phyloP scores from a whole-genome alignment of 129 eudicot genomes.

The Flaveria ramosissima region DNA sequence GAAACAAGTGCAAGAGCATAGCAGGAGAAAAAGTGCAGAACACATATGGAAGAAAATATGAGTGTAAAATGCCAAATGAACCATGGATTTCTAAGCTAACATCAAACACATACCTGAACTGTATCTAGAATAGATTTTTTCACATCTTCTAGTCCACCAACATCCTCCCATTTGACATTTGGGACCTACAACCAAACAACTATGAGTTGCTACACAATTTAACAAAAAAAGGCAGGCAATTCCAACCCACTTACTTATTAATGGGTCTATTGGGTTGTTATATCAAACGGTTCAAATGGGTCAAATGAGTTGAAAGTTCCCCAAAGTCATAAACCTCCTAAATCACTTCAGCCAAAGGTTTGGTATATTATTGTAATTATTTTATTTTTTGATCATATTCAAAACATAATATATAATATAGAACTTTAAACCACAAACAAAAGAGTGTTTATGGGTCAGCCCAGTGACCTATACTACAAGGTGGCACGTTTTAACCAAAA shows the following conservation, averaged over 20 bases:
- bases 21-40: not conserved
- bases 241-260: constrained; percentile 6
- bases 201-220: constrained; percentile 13
- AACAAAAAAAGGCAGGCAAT: constrained; percentile 7
- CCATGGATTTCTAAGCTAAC: not conserved
- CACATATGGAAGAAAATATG: not conserved
- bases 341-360: not conserved
- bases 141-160: constrained; percentile 98
- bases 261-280: not conserved
- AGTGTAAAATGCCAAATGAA: not conserved
- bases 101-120: constrained; percentile 65
- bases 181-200: constrained; percentile 63
- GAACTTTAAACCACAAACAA: not conserved
- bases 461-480: not conserved
- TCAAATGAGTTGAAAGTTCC: not conserved
- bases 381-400: not conserved
- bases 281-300: not conserved
- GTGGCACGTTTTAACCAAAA: not conserved
- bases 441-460: constrained; percentile 2
- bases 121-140: constrained; percentile 94
- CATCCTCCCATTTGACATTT: constrained; percentile 97
- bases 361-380: not conserved
- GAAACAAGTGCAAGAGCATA: constrained; percentile 17
- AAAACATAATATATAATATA: not conserved
- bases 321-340: not conserved